Base-by-base conservation (phyloP, 768 basidiomycete species). In the Naganishia vaughanmartiniae region DNA sequence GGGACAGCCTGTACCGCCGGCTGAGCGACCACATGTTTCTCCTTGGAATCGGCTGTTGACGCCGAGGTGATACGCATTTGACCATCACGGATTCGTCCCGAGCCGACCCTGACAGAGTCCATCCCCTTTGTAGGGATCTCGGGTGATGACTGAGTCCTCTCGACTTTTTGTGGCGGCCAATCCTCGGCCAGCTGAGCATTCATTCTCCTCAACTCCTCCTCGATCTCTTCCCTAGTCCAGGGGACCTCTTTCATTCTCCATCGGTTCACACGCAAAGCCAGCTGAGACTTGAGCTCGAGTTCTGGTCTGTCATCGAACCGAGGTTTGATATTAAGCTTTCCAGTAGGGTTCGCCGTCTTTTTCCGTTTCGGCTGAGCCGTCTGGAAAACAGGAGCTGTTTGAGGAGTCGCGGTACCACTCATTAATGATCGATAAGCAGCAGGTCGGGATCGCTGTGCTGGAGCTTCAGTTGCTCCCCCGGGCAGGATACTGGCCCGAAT, bases 231-330 rank as follows among this genome's bases (percentile, higher is more conserved):
- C 6, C 55, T 53, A 5, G 57, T 53, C 39, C 39, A 58, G 33
- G 57, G 57, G n/a, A 57, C 31, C 31, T 54, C 53, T 24, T 57
- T 53, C 51, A 58, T 42, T 24, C 71, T 26, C 71, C 71, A 72
- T 28, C 68, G 60, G 39, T 57, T 65, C n/a, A 72, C 53, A n/a
- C 71, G 67, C 4, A 54, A 45, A 26, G 53, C 45, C 19, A 72
- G 53, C 51, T 69, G 60, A 4, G 67, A 69, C 51, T 67, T 67
- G 39, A 72, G 55, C 63, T 72, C 71, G 11, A 65, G 42, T n/a
- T 72, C 71, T 34, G 71, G 71, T 24, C 71, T 67, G 30, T 72
- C 71, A 31, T 72, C 71, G 15, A 31, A 28, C 24, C 71, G 57
- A 28, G 60, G 66, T 28, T 54, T 34, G 55, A 72, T 72, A 15